phyloP scores from a whole-genome alignment of 1,284 basidiomycete species.

The Phellinidium pouzarii region DNA sequence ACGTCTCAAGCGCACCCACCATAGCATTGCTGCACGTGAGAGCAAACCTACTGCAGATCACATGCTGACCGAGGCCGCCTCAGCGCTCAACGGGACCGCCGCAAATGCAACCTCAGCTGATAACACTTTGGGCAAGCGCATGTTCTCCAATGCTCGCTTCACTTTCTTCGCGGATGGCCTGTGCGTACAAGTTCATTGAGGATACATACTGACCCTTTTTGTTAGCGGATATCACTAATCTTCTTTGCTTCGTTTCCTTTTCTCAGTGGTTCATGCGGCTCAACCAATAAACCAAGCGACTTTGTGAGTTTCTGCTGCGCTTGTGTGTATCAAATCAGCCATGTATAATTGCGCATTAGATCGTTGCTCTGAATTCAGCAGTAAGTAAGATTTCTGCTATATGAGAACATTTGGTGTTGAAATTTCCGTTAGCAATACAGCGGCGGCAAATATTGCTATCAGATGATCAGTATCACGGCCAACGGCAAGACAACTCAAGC shows the following conservation, averaged over 20 bases:
- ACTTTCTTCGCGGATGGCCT: conserved; percentile 53
- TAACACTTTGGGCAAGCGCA: conserved; percentile 32
- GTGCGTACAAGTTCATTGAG: conserved; percentile 34
- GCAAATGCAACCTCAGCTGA: conserved; percentile 26
- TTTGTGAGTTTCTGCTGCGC: conserved; percentile 27
- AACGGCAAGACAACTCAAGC: conserved; percentile 58
- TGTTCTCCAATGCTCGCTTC: conserved; percentile 29
- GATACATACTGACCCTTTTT: conserved; percentile 17
- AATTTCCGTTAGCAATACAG: conserved; percentile 40
- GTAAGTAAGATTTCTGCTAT: conserved; percentile 25
- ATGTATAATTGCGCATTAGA: conserved; percentile 28
- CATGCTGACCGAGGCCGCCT: neutral
- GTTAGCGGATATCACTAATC: too few species aligned
- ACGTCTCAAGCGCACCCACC: conserved; percentile 32
- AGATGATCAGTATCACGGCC: conserved; percentile 57
- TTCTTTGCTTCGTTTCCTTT: conserved; percentile 9
- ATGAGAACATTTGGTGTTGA: conserved; percentile 8
- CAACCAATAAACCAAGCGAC: conserved; percentile 27
- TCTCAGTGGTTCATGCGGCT: conserved; percentile 36
- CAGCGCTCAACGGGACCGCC: neutral
- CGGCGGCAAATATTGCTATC: conserved; percentile 48
- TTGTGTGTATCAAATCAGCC: neutral
- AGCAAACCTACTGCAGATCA: neutral
- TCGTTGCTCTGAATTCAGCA: conserved; percentile 36
- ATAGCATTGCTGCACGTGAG: conserved; percentile 38